Conservation (phyloP, 202 grass and related monocot genomes). For the Musa balbisiana region DNA sequence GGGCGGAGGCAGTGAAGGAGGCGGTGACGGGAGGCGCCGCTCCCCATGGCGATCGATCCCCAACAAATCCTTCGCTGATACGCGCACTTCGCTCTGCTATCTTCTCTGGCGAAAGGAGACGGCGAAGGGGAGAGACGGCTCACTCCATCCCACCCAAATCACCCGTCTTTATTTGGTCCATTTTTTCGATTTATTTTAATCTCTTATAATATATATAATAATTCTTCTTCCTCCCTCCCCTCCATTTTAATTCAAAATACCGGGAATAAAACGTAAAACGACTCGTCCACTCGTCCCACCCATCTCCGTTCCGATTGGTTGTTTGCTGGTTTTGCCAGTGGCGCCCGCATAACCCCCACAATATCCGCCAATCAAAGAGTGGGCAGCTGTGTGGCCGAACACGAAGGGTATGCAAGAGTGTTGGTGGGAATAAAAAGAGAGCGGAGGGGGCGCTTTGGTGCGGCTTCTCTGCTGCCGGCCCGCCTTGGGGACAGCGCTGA, state of each 20-base stretch:
- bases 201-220: too few relatives aligned
- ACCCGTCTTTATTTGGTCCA: not conserved
- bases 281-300: slow-evolving; percentile 6
- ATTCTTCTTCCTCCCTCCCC: not conserved
- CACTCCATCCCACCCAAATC: not conserved
- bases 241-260: not conserved
- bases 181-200: slow-evolving; percentile 15
- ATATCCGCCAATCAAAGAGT: too few relatives aligned
- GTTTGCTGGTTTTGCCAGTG: too few relatives aligned
- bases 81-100: not conserved
- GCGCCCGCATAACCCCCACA: too few relatives aligned
- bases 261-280: not conserved
- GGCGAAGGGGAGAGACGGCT: not conserved
- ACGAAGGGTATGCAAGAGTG: not conserved
- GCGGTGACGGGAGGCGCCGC: slow-evolving; percentile 74
- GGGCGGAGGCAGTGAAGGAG: slow-evolving; percentile 32
- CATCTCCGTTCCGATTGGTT: slow-evolving; percentile 11
- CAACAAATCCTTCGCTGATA: not conserved
- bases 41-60: slow-evolving; percentile 70
- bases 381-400: too few relatives aligned
- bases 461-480: not conserved
- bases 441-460: not conserved
- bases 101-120: not conserved
- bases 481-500: slow-evolving; percentile 12
- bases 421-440: slow-evolving; percentile 7